Base-by-base conservation (phyloP, 257 asterid species). In the Agastache rugosa region DNA sequence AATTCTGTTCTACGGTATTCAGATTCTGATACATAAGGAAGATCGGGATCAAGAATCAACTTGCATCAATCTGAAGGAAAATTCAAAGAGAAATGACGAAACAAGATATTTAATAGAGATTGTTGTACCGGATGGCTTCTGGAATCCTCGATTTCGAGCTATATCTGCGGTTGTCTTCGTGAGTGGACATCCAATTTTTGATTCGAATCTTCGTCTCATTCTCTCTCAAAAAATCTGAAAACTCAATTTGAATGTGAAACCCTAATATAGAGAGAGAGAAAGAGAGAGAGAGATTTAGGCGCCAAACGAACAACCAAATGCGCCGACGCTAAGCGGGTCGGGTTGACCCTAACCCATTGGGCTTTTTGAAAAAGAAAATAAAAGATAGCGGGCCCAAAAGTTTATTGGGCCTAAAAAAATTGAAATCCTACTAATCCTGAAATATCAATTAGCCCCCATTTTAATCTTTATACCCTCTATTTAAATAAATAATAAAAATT, bases 121-220 rank as follows among this genome's bases (percentile, higher is more conserved):
- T 17, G 59, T 12, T 12, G 64, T 81, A 86, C 90, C 85, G 35
- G 27, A 68, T 60, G 67, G 75, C 61, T 79, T 65, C 47, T 77
- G 82, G 48, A 83, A 78, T 42, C 77, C 64, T 11, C 69, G 84
- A 73, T 75, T 59, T 67, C 75, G 72, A 41, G 79, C 72, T 22
- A 80, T 15, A 23, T 23, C 65, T 60, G 63, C 45, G 20, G 63
- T 16, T 9, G 79, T 67, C 73, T 54, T 48, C 62, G 67, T 70
- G 9, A 63, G 22, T 39, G 75, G 80, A 47, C 23, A 19, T 67
- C 67, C 78, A 48, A 59, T 29, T n/a, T 59, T 73, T 50, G 83
- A 25, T 80, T 77, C 82, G 78, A 78, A 76, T 80, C 77, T 81
- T 72, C 85, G 73, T 35, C 12, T 71, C 83, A 79, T 83, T 34